These are phyloP conservation scores for Acanthamoeba pearcei DNA, from an alignment of 208 protist genomes.

Conservation along the genomic window DNA sequence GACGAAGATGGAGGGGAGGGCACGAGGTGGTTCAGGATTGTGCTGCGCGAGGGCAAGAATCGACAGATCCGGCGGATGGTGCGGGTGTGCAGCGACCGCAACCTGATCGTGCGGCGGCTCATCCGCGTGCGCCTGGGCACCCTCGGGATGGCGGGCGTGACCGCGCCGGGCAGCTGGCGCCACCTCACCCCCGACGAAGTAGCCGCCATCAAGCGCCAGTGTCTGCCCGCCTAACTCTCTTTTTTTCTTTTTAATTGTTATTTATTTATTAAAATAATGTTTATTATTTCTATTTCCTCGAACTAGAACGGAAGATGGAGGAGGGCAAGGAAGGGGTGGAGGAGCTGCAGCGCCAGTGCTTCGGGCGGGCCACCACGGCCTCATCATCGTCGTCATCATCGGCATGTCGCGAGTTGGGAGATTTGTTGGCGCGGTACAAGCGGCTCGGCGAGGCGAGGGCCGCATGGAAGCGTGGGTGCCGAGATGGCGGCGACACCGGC, in stretches of 20 bases:
- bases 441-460: background rate
- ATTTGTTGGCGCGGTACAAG: background rate
- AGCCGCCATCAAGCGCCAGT: background rate
- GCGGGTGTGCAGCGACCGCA: constrained; percentile 14
- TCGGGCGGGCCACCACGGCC: background rate
- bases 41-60: constrained; percentile 34
- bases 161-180: constrained; percentile 23
- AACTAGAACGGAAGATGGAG: background rate
- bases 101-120: constrained; percentile 6
- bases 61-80: constrained; percentile 34
- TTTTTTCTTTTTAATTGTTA: background rate
- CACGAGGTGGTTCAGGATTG: constrained; percentile 15
- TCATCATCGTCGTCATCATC: background rate
- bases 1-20: background rate
- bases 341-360: background rate
- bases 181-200: constrained; percentile 39
- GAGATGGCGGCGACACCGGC: background rate
- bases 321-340: background rate
- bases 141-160: background rate
- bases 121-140: constrained; percentile 15
- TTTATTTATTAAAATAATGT: background rate
- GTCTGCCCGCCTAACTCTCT: background rate
- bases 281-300: background rate
- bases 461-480: background rate
- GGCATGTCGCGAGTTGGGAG: background rate